phyloP scores from a whole-genome alignment of 345 rosid genomes.

The Populus davidiana region DNA sequence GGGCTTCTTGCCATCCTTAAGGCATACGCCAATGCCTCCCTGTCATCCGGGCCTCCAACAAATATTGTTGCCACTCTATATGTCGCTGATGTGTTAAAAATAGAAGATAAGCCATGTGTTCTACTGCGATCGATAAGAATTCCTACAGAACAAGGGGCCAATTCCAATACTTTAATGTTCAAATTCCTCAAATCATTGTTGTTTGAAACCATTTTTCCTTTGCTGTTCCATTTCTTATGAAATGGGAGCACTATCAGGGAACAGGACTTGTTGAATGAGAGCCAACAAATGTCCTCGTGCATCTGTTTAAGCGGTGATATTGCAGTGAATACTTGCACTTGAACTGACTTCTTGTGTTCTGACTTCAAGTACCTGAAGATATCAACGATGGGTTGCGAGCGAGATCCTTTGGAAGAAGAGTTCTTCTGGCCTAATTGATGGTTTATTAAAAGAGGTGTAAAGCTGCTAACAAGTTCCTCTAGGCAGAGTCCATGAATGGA shows the following conservation, averaged over 20 bases:
- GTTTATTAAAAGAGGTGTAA: slow-evolving; percentile 17
- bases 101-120: not conserved
- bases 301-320: slow-evolving; percentile 16
- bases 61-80: not conserved
- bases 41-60: not conserved
- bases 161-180: not conserved
- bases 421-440: slow-evolving; percentile 22
- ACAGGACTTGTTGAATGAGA: slow-evolving; percentile 16
- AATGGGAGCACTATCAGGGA: slow-evolving; percentile 19
- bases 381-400: slow-evolving; percentile 3
- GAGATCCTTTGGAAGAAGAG: not conserved
- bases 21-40: not conserved
- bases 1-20: not conserved
- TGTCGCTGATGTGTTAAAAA: not conserved
- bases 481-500: slow-evolving; percentile 19
- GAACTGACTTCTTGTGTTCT: slow-evolving; percentile 4
- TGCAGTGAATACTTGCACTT: slow-evolving; percentile 24
- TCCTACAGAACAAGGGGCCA: not conserved
- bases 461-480: slow-evolving; percentile 12
- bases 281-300: slow-evolving; percentile 27
- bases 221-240: slow-evolving; percentile 23
- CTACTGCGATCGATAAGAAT: not conserved
- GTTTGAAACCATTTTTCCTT: slow-evolving; percentile 12
- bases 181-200: not conserved
- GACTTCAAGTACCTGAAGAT: slow-evolving; percentile 14